Percentiles rank a stretch among this genome's conserved stretches.
Evolutionary conservation across 495 filamentous ascomycete species (phyloP).

Genomic region (Ramalina peruviana): DNA sequence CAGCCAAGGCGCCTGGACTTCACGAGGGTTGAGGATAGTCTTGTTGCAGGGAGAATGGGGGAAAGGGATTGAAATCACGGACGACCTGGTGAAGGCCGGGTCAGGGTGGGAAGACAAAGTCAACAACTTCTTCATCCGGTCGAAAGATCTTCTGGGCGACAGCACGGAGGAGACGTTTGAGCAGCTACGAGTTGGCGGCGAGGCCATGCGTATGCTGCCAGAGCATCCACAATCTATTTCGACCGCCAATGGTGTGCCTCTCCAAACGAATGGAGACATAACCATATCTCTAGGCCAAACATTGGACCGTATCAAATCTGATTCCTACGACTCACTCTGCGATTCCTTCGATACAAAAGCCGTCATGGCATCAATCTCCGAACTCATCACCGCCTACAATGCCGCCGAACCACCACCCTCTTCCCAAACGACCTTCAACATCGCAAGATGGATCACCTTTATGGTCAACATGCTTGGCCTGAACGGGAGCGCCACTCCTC

Average conservation of each 20-base stretch:
- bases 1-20: slow-evolving; percentile 57
- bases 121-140: slow-evolving; percentile 85
- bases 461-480: slow-evolving; percentile 80
- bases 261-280: too few relatives aligned
- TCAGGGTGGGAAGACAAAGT: slow-evolving; percentile 69
- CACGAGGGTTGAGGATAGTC: slow-evolving; percentile 68
- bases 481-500: slow-evolving; percentile 44
- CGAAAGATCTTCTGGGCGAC: slow-evolving; percentile 31
- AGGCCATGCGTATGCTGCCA: too few relatives aligned
- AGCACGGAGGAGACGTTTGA: neutral
- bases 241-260: too few relatives aligned
- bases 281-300: slow-evolving; percentile 21
- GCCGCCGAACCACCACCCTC: slow-evolving; percentile 40
- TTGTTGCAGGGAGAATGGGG: slow-evolving; percentile 75
- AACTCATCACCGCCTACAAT: slow-evolving; percentile 63
- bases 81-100: slow-evolving; percentile 58
- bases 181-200: too few relatives aligned
- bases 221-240: too few relatives aligned
- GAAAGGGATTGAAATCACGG: slow-evolving; percentile 80
- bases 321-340: slow-evolving; percentile 51
- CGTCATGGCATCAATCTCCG: slow-evolving; percentile 60
- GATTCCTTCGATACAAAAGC: slow-evolving; percentile 83
- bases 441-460: slow-evolving; percentile 69
- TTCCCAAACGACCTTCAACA: slow-evolving; percentile 32
- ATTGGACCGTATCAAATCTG: slow-evolving; percentile 49